phyloP scores from a whole-genome alignment of 345 rosid species.

The Dimocarpus longan region DNA sequence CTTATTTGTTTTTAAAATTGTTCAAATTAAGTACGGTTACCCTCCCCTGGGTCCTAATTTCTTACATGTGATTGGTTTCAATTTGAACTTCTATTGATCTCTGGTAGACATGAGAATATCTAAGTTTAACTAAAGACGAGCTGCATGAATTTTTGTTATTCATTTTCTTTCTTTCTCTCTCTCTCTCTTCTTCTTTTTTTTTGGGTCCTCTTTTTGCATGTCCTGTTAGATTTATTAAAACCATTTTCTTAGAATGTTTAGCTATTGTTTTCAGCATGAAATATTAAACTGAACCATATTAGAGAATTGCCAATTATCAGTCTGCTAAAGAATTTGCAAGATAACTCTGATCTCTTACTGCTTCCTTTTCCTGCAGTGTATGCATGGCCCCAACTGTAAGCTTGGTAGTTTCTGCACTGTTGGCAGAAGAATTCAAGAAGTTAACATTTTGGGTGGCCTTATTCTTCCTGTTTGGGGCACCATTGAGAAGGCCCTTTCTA shows the following conservation, averaged over 20 bases:
- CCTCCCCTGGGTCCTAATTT: background rate
- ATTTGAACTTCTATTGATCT: background rate
- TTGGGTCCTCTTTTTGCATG: background rate
- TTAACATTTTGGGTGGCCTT: constrained; percentile 92
- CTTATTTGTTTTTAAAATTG: background rate
- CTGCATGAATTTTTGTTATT: background rate
- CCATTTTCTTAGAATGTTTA: background rate
- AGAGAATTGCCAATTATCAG: background rate
- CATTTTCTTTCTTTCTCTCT: background rate
- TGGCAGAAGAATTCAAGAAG: constrained; percentile 95
- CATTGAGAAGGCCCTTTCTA: constrained; percentile 90
- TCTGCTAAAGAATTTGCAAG: background rate
- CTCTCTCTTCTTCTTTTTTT: too few relatives aligned
- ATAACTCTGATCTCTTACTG: background rate
- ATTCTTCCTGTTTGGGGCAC: constrained; percentile 99
- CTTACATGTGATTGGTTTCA: background rate
- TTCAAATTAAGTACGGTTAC: background rate
- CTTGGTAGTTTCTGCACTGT: constrained; percentile 89
- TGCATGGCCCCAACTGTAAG: constrained; percentile 98
- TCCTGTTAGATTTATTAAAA: background rate
- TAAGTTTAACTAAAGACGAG: background rate
- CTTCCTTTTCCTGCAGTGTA: constrained; percentile 62
- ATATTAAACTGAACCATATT: background rate
- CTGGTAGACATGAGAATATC: background rate
- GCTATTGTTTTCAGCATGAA: background rate